phyloP scores from a whole-genome alignment of 768 basidiomycete genomes.

The Pisolithus tinctorius region DNA sequence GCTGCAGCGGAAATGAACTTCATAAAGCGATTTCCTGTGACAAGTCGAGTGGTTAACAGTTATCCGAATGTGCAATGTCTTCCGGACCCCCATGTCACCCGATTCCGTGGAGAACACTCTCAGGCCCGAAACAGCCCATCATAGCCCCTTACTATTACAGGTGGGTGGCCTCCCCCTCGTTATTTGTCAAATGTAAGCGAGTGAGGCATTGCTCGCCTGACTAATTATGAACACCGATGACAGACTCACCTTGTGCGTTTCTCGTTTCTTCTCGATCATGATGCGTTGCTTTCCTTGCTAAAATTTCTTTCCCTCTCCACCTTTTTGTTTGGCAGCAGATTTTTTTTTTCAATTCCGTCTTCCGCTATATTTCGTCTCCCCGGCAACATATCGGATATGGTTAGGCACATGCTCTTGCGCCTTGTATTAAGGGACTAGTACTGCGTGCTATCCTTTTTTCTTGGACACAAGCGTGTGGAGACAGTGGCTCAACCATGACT shows the following conservation, averaged over 20 bases:
- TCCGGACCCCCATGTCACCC: conserved; percentile 25
- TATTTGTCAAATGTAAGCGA: conserved; percentile 15
- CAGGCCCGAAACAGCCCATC: conserved; percentile 16
- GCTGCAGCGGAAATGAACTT: conserved; percentile 28
- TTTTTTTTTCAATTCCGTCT: conserved; percentile 9
- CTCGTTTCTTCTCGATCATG: conserved; percentile 11
- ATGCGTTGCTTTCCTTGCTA: conserved; percentile 3
- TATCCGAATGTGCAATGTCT: conserved; percentile 16
- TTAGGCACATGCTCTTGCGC: conserved; percentile 16
- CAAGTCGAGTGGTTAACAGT: conserved; percentile 6
- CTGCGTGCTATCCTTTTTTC: conserved; percentile 14
- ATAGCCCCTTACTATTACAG: conserved; percentile 21
- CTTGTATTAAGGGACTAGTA: conserved; percentile 26
- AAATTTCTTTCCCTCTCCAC: conserved; percentile 13
- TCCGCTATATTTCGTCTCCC: conserved; percentile 16
- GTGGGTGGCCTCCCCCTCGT: conserved; percentile 5
- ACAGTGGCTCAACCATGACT: conserved; percentile 18
- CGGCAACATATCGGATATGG: conserved; percentile 21
- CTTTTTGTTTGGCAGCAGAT: conserved; percentile 20
- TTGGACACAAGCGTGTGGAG: conserved; percentile 17
- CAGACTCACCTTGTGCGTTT: conserved; percentile 7
- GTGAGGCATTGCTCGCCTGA: conserved; percentile 25
- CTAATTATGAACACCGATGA: conserved; percentile 20
- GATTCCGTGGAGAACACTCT: conserved; percentile 21
- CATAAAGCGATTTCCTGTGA: conserved; percentile 23